These are phyloP conservation scores for Liriodendron chinense DNA, from an alignment of 164 flowering plant species.

Conservation along the genomic window DNA sequence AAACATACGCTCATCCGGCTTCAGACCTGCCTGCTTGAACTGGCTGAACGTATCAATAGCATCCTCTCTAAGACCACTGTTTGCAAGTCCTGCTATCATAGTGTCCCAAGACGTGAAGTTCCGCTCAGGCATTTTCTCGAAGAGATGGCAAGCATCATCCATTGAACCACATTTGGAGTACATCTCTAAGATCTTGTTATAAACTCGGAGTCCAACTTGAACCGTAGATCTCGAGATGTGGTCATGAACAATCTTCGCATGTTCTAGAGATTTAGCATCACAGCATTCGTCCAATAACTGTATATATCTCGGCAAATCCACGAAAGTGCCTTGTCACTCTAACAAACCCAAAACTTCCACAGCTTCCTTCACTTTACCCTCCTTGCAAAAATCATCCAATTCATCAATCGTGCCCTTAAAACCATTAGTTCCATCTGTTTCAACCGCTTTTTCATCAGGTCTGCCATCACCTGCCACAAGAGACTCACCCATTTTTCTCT, in stretches of 20 bases:
- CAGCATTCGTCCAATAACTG: slow-evolving; percentile 57
- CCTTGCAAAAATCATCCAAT: slow-evolving; percentile 49
- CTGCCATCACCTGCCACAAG: not conserved
- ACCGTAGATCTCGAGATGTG: slow-evolving; percentile 30
- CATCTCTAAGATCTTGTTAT: slow-evolving; percentile 66
- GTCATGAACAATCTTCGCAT: slow-evolving; percentile 61
- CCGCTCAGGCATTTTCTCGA: slow-evolving; percentile 50
- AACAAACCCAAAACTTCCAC: slow-evolving; percentile 48
- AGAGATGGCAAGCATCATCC: slow-evolving; percentile 51
- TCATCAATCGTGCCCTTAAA: slow-evolving; percentile 45
- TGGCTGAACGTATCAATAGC: slow-evolving; percentile 57
- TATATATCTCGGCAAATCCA: slow-evolving; percentile 47
- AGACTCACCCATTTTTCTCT: slow-evolving; percentile 10
- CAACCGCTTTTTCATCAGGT: slow-evolving; percentile 19
- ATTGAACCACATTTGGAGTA: slow-evolving; percentile 59
- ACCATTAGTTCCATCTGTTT: slow-evolving; percentile 19
- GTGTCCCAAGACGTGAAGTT: slow-evolving; percentile 73
- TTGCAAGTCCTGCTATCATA: slow-evolving; percentile 61
- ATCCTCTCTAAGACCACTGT: slow-evolving; percentile 68
- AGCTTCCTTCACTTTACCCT: slow-evolving; percentile 62
- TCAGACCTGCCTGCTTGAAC: slow-evolving; percentile 57
- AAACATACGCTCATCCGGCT: slow-evolving; percentile 65
- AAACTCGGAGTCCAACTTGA: slow-evolving; percentile 31
- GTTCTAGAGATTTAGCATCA: slow-evolving; percentile 44
- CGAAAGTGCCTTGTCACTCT: slow-evolving; percentile 29